Evolutionary conservation across 2,329 filamentous ascomycete genomes (phyloP).

Genomic region (Venturia nashicola): DNA sequence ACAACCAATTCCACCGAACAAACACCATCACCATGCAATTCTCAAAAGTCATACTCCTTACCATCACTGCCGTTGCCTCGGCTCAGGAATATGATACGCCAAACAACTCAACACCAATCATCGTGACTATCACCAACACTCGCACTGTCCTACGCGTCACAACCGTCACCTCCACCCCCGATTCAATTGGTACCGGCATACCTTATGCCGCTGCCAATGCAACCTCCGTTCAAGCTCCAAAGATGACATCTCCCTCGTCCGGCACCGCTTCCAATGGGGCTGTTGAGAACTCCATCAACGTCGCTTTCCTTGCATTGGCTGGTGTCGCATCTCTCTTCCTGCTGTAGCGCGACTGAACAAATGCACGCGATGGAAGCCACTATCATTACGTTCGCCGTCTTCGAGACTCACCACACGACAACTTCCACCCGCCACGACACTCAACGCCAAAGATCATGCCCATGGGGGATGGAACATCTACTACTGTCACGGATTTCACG

Average conservation of each 20-base stretch:
- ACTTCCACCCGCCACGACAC: not conserved
- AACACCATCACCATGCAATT: not conserved
- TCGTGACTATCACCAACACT: not conserved
- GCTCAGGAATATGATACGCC: not conserved
- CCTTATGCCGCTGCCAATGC: not conserved
- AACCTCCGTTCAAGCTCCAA: not conserved
- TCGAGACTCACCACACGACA: not conserved
- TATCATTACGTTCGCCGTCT: not conserved
- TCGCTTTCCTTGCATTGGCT: not conserved
- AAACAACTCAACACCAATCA: not conserved
- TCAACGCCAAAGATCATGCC: not conserved
- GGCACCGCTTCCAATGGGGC: not conserved
- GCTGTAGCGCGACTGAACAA: slow-evolving; percentile 1
- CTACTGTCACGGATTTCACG: not conserved
- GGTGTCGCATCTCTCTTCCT: slow-evolving; percentile 1
- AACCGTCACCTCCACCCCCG: slow-evolving; percentile 1
- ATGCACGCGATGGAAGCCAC: not conserved
- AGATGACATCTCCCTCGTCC: not conserved
- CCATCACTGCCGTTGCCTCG: not conserved
- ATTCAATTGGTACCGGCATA: not conserved
- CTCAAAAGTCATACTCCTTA: not conserved
- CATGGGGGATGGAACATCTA: not conserved
- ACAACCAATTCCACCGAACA: not conserved
- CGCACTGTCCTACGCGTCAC: slow-evolving; percentile 5
- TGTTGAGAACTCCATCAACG: not conserved